Evolutionary conservation across 2,329 filamentous ascomycete genomes (phyloP).

Genomic region (Colletotrichum australisinense): DNA sequence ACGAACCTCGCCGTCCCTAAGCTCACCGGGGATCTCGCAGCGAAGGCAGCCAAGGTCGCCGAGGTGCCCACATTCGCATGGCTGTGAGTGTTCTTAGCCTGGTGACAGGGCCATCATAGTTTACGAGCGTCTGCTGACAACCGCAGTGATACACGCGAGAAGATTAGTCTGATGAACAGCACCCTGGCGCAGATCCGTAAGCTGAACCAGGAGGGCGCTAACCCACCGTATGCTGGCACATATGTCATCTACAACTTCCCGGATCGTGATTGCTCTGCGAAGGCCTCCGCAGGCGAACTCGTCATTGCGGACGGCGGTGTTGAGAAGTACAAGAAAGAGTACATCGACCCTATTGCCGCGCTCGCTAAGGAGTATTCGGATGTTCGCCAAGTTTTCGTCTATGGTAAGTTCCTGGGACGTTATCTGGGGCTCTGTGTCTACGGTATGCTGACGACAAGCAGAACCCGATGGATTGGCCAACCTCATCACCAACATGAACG

Average conservation of each 20-base stretch:
- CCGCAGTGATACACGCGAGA: constrained; percentile 45
- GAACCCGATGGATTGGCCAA: constrained; percentile 2
- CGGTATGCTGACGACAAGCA: background rate
- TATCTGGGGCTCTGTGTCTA: accelerated
- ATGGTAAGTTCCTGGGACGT: constrained; percentile 34
- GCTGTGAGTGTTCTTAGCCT: constrained; percentile 37
- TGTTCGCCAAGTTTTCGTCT: constrained; percentile 27
- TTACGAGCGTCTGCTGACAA: background rate
- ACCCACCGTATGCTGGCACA: constrained; percentile 42
- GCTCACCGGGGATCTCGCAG: constrained; percentile 56
- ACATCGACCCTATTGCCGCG: constrained; percentile 44
- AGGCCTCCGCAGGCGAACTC: constrained; percentile 49
- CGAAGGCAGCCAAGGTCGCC: constrained; percentile 46
- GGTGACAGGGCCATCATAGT: background rate
- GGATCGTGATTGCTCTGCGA: constrained; percentile 50
- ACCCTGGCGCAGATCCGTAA: constrained; percentile 44
- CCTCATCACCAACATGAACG: constrained; percentile 40
- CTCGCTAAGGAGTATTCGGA: constrained; percentile 34
- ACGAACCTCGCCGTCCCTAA: constrained; percentile 63
- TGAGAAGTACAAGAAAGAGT: constrained; percentile 45
- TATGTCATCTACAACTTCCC: constrained; percentile 52
- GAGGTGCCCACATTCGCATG: constrained; percentile 45
- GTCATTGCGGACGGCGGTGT: constrained; percentile 43
- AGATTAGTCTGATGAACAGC: constrained; percentile 44
- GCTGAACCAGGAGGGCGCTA: constrained; percentile 35